These are phyloP conservation scores for Sporothrix sp. DNA, from an alignment of 2,329 filamentous ascomycete species.

Conservation along the genomic window DNA sequence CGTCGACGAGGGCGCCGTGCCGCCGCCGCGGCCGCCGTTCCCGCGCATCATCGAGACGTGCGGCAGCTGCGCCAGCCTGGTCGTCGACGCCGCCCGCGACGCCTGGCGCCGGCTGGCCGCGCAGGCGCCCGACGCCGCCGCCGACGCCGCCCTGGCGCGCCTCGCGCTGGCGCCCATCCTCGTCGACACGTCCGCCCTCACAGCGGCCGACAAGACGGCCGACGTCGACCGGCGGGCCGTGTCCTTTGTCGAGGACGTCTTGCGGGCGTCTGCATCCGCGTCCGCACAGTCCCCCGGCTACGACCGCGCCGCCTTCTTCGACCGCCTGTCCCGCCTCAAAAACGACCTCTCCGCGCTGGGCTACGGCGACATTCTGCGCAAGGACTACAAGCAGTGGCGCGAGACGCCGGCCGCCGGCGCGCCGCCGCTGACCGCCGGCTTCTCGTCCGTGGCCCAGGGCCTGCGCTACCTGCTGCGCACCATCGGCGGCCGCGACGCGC, in stretches of 20 bases:
- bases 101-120: conserved; percentile 46
- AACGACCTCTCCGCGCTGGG: conserved; percentile 52
- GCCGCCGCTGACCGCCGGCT: conserved; percentile 47
- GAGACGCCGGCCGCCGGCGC: conserved; percentile 28
- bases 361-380: conserved; percentile 60
- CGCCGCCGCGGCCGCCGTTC: conserved; percentile 22
- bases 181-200: conserved; percentile 61
- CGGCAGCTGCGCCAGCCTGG: conserved; percentile 65
- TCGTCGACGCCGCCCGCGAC: conserved; percentile 49
- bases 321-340: conserved; percentile 53
- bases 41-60: conserved; percentile 53
- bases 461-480: conserved; percentile 49
- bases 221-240: conserved; percentile 49
- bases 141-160: conserved; percentile 40
- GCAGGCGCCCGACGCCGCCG: conserved; percentile 29
- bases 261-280: too few relatives aligned
- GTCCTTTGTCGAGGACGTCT: conserved; percentile 44
- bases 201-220: conserved; percentile 54
- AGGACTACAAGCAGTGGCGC: conserved; percentile 76
- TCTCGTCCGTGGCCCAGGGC: conserved; percentile 54
- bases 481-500: conserved; percentile 34
- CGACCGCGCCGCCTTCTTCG: conserved; percentile 46
- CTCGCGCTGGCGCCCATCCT: conserved; percentile 62
- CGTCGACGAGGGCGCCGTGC: conserved; percentile 55
- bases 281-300: too few relatives aligned